Evolutionary conservation across 192 early-diverging fungal species (phyloP).

Genomic region (Umbelopsis sp.): DNA sequence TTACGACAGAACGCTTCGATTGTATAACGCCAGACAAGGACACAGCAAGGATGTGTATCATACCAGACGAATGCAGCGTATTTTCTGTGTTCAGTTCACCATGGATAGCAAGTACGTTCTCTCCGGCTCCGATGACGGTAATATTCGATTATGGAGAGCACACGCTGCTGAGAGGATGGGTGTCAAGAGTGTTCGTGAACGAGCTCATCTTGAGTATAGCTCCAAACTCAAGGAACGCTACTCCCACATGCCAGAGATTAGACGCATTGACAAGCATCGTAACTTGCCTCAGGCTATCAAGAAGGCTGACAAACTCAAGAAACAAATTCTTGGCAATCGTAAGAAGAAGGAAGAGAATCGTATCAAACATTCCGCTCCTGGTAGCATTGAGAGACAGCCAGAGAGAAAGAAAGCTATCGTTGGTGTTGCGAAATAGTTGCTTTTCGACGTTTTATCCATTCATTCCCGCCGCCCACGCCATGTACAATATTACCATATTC

Average conservation of each 20-base stretch:
- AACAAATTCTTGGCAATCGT: constrained; percentile 75
- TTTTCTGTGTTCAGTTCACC: constrained; percentile 90
- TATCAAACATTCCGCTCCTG: constrained; percentile 79
- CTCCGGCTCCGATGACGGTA: constrained; percentile 97
- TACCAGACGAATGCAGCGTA: constrained; percentile 97
- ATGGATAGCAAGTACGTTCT: constrained; percentile 96
- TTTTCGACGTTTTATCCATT: neutral
- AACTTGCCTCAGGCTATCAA: constrained; percentile 84
- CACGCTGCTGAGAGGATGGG: constrained; percentile 82
- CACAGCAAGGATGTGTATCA: constrained; percentile 94
- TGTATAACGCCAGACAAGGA: constrained; percentile 80
- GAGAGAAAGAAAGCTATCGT: constrained; percentile 76
- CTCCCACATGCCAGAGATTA: constrained; percentile 88
- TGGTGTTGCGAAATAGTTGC: constrained; percentile 55
- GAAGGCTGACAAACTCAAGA: constrained; percentile 78
- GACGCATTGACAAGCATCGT: constrained; percentile 83
- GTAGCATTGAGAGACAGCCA: constrained; percentile 56
- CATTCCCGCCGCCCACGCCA: neutral
- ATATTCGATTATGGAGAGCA: constrained; percentile 96
- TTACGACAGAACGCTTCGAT: constrained; percentile 92
- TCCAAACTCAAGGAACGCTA: constrained; percentile 93
- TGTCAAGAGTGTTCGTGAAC: constrained; percentile 73
- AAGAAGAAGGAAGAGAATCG: constrained; percentile 90
- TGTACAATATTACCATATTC: constrained; percentile 11
- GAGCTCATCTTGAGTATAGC: constrained; percentile 75